These are phyloP conservation scores for Cyamopsis tetragonoloba DNA, from an alignment of 306 rosid species.

Conservation along the genomic window DNA sequence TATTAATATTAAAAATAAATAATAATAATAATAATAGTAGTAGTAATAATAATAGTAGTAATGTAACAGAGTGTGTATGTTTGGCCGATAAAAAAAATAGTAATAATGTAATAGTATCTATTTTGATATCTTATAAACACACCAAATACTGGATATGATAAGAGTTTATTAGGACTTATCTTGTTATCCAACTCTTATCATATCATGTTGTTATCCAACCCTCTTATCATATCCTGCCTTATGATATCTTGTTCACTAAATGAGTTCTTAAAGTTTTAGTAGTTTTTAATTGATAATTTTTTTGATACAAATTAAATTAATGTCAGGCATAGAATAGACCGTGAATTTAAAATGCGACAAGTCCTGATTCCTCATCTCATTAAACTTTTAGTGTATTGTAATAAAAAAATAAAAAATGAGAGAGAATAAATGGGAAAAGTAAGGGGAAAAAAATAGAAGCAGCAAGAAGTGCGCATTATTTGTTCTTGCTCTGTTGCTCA, in stretches of 20 bases:
- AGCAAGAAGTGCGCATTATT: slow-evolving; percentile 22
- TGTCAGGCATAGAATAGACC: background rate
- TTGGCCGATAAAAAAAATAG: too few species aligned
- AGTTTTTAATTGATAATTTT: background rate
- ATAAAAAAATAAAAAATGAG: background rate
- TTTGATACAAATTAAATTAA: background rate
- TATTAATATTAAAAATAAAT: too few species aligned
- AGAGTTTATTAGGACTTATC: background rate
- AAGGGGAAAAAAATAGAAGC: background rate
- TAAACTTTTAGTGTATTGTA: background rate
- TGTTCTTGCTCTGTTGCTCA: background rate
- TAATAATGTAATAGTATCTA: too few species aligned
- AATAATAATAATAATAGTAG: too few species aligned
- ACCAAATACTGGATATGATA: too few species aligned
- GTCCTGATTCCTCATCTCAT: background rate
- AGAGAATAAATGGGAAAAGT: slow-evolving; percentile 1
- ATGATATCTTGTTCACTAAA: too few species aligned
- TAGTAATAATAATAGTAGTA: too few species aligned
- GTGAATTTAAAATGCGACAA: background rate
- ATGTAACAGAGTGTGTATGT: too few species aligned
- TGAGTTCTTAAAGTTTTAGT: background rate
- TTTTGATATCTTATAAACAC: too few species aligned
- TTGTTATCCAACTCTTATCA: too few species aligned
- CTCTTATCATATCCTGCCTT: too few species aligned
- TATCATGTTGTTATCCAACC: too few species aligned